A percentile compares a stretch with the other conserved stretches of the same genome.
phyloP scores from a whole-genome alignment of 306 rosid species.

The Hippophae tibetana region DNA sequence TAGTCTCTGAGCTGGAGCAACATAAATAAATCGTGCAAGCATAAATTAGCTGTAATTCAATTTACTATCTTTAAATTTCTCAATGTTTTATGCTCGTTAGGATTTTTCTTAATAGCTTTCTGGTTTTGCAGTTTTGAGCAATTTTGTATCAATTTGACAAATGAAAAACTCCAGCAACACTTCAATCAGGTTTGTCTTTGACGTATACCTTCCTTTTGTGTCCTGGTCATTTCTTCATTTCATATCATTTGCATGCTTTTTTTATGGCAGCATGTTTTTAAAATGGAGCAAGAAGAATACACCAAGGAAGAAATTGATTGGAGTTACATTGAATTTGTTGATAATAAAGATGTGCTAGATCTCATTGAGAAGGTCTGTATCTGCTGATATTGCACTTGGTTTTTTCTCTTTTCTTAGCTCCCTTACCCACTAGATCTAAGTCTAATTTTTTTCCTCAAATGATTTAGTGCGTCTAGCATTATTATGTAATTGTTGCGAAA shows the following conservation, averaged over 20 bases:
- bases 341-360: not conserved
- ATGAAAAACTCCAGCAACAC: slow-evolving; percentile 93
- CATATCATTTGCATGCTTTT: not conserved
- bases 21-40: too few relatives aligned
- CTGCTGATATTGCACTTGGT: not conserved
- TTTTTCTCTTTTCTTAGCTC: not conserved
- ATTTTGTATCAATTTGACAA: slow-evolving; percentile 88
- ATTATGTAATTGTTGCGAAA: too few relatives aligned
- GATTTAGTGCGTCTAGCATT: too few relatives aligned
- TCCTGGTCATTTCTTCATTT: not conserved
- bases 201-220: not conserved
- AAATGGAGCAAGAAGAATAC: slow-evolving; percentile 1
- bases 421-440: not conserved
- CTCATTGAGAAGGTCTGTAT: not conserved
- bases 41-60: too few relatives aligned
- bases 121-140: slow-evolving; percentile 73
- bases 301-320: not conserved
- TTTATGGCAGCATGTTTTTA: not conserved
- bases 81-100: too few relatives aligned
- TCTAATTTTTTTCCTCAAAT: slow-evolving; percentile 2
- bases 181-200: slow-evolving; percentile 64
- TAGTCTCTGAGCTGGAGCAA: too few relatives aligned
- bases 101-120: not conserved
- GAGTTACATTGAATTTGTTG: not conserved
- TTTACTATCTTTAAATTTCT: too few relatives aligned